Base-by-base conservation (phyloP, 78 protist genomes). In the Pelomyxa schiedti region DNA sequence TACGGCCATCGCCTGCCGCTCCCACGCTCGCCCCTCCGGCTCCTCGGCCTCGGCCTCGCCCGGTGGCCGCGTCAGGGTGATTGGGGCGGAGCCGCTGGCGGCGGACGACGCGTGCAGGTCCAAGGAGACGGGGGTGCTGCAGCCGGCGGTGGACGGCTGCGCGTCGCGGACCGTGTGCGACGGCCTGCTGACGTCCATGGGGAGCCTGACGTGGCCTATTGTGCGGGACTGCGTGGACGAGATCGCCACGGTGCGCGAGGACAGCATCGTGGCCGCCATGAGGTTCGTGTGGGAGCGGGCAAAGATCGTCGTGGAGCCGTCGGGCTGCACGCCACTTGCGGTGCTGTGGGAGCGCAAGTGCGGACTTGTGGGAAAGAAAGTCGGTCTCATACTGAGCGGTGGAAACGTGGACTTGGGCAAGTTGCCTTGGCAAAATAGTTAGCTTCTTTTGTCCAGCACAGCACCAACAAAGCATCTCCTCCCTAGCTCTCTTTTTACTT, bases 301-400 rank as follows among this genome's bases (percentile, higher is more conserved):
- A 90, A 90, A 90, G 75, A 63, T 84, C 1, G 88, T 90, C 28
- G 53, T 90, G 24, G 94, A 90, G 71, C 94, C 94, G 36, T 77
- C 86, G n/a, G n/a, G n/a, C n/a, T n/a, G n/a, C n/a, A n/a, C n/a
- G n/a, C n/a, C n/a, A n/a, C n/a, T n/a, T n/a, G n/a, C n/a, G n/a
- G n/a, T n/a, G n/a, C n/a, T n/a, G n/a, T n/a, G n/a, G n/a, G n/a
- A n/a, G n/a, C n/a, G n/a, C n/a, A n/a, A n/a, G n/a, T n/a, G n/a
- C n/a, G n/a, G n/a, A n/a, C n/a, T n/a, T n/a, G n/a, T n/a, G n/a
- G n/a, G n/a, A n/a, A n/a, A n/a, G n/a, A n/a, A 47, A 16, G 58
- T 47, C 32, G 58, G 58, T 16, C 58, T 47, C 58, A 16, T 47
- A 16, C 32, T 47, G 32, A 24, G 32, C 16, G 58, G 58, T 16